phyloP scores from a whole-genome alignment of 495 filamentous ascomycete species.

The Cercophora newfieldiana region DNA sequence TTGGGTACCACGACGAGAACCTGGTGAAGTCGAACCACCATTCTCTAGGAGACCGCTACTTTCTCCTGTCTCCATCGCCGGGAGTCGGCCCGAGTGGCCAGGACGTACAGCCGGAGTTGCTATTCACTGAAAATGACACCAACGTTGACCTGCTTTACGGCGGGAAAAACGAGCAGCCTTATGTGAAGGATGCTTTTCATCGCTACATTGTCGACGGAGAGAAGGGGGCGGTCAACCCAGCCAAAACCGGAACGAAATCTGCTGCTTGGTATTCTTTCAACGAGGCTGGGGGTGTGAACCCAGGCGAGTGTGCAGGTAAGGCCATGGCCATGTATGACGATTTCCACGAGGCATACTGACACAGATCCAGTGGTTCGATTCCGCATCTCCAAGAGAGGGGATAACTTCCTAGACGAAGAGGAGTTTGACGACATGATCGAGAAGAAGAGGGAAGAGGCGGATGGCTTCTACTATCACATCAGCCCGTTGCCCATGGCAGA shows the following conservation, averaged over 20 bases:
- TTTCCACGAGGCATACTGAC: slow-evolving; percentile 7
- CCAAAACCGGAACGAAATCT: slow-evolving; percentile 78
- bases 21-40: slow-evolving; percentile 71
- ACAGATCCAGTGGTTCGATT: slow-evolving; percentile 79
- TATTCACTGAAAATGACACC: slow-evolving; percentile 96
- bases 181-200: slow-evolving; percentile 96
- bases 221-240: slow-evolving; percentile 78
- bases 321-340: slow-evolving; percentile 10
- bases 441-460: slow-evolving; percentile 78
- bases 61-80: slow-evolving; percentile 86
- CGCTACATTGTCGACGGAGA: slow-evolving; percentile 80
- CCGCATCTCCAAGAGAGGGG: slow-evolving; percentile 71
- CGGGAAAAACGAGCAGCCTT: slow-evolving; percentile 73
- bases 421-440: slow-evolving; percentile 90
- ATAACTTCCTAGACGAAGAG: slow-evolving; percentile 85
- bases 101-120: slow-evolving; percentile 76
- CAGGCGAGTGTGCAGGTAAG: slow-evolving; percentile 78
- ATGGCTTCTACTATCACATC: slow-evolving; percentile 93
- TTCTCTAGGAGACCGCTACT: slow-evolving; percentile 77
- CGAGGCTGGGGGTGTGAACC: slow-evolving; percentile 78
- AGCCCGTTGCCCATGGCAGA: slow-evolving; percentile 93
- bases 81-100: slow-evolving; percentile 72
- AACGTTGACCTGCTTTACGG: slow-evolving; percentile 77
- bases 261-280: slow-evolving; percentile 92
- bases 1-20: slow-evolving; percentile 62